Base-by-base conservation (phyloP, 2,329 filamentous ascomycete species). In the Trichoderma sp. region DNA sequence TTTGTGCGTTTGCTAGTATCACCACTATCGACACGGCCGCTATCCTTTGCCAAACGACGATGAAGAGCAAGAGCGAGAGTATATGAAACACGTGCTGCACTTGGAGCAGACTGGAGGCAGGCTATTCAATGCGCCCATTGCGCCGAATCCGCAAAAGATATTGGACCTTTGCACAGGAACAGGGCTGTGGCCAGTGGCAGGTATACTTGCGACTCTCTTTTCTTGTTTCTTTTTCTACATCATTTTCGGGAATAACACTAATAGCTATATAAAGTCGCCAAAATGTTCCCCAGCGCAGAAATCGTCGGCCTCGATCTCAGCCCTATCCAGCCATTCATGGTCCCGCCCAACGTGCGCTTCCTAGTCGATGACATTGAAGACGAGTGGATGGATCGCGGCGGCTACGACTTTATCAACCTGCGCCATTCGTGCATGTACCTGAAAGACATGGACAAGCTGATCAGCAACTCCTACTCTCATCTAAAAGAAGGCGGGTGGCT, bases 401-500 rank as follows among this genome's bases (percentile, higher is more conserved):
- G 70, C 31, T 71, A 72, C 24, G 78, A 80, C 66, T 72, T 78
- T 19, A 76, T 79, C 13, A 76, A 81, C 67, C 70, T 78, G 29
- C 72, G 79, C 13, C 72, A 73, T 70, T 73, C 71, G 64, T 73
- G 70, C 66, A 68, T 56, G 59, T 74, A 35, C 35, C 40, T 75
- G 13, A 70, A 71, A 27, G 69, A 74, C 27, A 65, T 73, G 11
- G 21, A 70, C 53, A 65, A 68, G 33, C 70, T 74, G 3, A 56
- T 74, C 14, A 55, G 31, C 10, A 71, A 74, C 43, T 70, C 69
- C 47, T 74, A 72, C 33, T 56, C 71, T 33, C 73, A 79, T 66
- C 72, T 83, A 0, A 76, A 76, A 35, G 82, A 83, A 1, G 82
- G 83, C 53, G 82, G 82, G 57, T 83, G 81, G 77, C 74, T 84